Percentiles rank a stretch among this genome's conserved stretches.
Conservation (phyloP, 2,329 filamentous ascomycete species). For the Fusarium fujikuroi region DNA sequence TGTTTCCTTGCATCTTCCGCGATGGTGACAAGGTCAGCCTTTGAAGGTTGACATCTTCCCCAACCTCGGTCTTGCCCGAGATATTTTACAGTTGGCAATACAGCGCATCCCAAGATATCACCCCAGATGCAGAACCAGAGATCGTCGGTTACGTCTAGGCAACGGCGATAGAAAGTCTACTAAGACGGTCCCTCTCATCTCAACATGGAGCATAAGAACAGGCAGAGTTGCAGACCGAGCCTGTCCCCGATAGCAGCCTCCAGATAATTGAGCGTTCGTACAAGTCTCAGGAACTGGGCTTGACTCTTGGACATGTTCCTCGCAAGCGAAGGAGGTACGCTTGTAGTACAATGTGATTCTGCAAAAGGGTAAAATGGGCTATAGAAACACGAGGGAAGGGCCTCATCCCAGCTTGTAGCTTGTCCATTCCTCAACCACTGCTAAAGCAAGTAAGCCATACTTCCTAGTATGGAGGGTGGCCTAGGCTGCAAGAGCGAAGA, state of each 20-base stretch:
- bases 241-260: background rate
- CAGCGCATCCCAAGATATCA: background rate
- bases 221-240: background rate
- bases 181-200: fast-evolving
- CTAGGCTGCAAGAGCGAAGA: fast-evolving
- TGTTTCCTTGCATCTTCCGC: background rate
- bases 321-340: fast-evolving
- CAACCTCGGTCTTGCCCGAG: background rate
- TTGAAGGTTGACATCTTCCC: background rate
- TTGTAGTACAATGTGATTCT: background rate
- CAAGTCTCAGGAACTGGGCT: background rate
- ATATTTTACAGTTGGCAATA: background rate
- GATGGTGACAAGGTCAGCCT: background rate
- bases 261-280: background rate
- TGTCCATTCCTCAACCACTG: background rate
- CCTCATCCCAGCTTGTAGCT: background rate
- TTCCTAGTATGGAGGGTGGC: background rate
- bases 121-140: background rate
- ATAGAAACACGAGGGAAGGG: no score
- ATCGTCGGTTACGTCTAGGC: background rate
- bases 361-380: background rate
- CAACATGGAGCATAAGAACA: background rate
- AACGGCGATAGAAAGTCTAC: fast-evolving
- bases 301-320: background rate
- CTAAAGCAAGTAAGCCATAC: background rate